Evolutionary conservation across 2,329 filamentous ascomycete genomes (phyloP).

Genomic region (Neofusicoccum sp.): DNA sequence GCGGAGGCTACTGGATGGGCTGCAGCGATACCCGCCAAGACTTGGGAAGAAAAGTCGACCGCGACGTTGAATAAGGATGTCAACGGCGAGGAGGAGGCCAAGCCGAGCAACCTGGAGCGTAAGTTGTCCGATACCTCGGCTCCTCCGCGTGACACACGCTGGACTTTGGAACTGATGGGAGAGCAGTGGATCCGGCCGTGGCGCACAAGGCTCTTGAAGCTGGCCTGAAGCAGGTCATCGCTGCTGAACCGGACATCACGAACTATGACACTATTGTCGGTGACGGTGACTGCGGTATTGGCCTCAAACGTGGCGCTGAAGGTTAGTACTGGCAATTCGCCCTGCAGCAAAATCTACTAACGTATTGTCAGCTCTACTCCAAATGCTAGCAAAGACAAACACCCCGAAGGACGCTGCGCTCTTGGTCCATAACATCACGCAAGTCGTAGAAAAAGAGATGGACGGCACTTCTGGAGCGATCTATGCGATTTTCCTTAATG

Average conservation of each 20-base stretch:
- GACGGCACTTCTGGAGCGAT: constrained; percentile 74
- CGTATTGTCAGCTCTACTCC: constrained; percentile 36
- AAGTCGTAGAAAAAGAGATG: constrained; percentile 67
- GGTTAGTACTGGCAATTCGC: constrained; percentile 29
- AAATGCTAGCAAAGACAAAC: constrained; percentile 41
- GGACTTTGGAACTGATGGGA: not conserved
- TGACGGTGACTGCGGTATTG: constrained; percentile 86
- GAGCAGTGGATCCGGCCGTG: constrained; percentile 50
- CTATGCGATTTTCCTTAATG: constrained; percentile 87
- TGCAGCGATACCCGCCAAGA: constrained; percentile 57
- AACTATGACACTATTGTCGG: constrained; percentile 77
- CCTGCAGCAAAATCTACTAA: not conserved
- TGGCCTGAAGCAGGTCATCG: constrained; percentile 61
- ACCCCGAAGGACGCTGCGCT: constrained; percentile 58
- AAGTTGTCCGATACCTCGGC: constrained; percentile 25
- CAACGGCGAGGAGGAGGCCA: constrained; percentile 43
- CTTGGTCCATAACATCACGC: constrained; percentile 60
- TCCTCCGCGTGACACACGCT: not conserved
- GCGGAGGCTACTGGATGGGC: constrained; percentile 67
- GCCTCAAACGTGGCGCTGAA: constrained; percentile 83
- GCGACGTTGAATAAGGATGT: constrained; percentile 42
- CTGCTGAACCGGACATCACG: constrained; percentile 64
- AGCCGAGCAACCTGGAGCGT: constrained; percentile 55
- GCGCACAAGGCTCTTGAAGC: constrained; percentile 54
- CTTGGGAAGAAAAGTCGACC: constrained; percentile 55